phyloP scores from a whole-genome alignment of 495 filamentous ascomycete genomes.

The Hypomontagnella monticulosa region DNA sequence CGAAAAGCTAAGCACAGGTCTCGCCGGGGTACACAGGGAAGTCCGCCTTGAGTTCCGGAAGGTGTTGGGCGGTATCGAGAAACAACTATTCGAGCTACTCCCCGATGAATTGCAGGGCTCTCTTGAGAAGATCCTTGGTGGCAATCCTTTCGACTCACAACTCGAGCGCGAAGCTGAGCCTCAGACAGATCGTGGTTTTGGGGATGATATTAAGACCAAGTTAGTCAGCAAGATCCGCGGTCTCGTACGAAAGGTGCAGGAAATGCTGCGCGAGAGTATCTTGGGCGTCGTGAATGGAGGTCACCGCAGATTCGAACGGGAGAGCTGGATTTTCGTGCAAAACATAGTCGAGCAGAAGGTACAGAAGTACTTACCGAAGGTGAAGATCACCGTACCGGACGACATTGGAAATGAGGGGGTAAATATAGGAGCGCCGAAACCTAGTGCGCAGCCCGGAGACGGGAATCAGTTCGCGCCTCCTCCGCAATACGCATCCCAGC shows the following conservation, averaged over 20 bases:
- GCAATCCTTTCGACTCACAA: conserved; percentile 2
- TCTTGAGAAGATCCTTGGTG: conserved; percentile 7
- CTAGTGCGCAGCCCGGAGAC: background rate
- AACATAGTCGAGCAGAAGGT: conserved; percentile 4
- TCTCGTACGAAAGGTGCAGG: conserved; percentile 3
- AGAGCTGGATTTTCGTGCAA: conserved; percentile 4
- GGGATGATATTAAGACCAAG: conserved; percentile 2
- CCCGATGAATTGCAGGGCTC: conserved; percentile 1
- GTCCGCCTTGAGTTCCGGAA: background rate
- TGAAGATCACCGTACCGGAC: conserved; percentile 3
- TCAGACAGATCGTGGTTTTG: background rate
- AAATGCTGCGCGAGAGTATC: conserved; percentile 3
- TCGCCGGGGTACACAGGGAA: background rate
- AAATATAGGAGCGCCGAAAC: background rate
- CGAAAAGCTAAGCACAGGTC: background rate
- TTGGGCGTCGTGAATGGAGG: background rate
- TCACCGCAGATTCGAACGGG: background rate
- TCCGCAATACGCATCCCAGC: background rate
- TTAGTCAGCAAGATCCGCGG: background rate
- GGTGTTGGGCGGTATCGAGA: background rate
- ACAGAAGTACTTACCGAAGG: conserved; percentile 1
- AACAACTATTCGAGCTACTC: background rate
- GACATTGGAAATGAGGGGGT: conserved; percentile 1
- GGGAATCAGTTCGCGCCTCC: background rate
- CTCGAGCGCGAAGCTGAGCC: background rate